phyloP scores from a whole-genome alignment of 768 basidiomycete species.

The Calocybe gangraenosa region DNA sequence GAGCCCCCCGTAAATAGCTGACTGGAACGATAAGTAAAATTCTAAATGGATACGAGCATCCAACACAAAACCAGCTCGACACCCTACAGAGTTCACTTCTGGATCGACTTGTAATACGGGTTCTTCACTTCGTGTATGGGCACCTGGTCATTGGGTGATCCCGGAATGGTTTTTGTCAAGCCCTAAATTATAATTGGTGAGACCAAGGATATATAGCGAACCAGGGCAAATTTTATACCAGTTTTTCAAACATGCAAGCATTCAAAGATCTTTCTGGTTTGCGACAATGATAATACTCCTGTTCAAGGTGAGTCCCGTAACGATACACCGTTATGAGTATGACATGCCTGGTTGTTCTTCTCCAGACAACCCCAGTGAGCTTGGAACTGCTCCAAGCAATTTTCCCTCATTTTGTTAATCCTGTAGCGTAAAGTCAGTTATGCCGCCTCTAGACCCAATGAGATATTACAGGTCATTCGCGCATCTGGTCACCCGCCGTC shows the following conservation, averaged over 20 bases:
- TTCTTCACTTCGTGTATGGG: slow-evolving; percentile 87
- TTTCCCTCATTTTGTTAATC: slow-evolving; percentile 89
- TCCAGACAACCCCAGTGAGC: slow-evolving; percentile 95
- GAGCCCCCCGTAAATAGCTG: too few species aligned
- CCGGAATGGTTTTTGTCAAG: slow-evolving; percentile 87
- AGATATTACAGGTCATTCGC: slow-evolving; percentile 76
- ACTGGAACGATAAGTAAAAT: background rate
- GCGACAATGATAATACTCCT: slow-evolving; percentile 91
- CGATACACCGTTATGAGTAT: slow-evolving; percentile 2
- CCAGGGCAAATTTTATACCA: slow-evolving; percentile 48
- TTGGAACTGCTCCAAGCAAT: slow-evolving; percentile 83
- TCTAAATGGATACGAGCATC: slow-evolving; percentile 15
- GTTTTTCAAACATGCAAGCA: slow-evolving; percentile 93
- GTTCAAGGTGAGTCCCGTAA: too few species aligned
- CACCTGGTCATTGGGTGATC: slow-evolving; percentile 72
- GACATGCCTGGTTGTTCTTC: slow-evolving; percentile 84
- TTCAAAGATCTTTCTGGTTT: slow-evolving; percentile 86
- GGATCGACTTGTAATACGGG: slow-evolving; percentile 78
- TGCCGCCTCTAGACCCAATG: background rate
- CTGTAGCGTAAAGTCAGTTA: slow-evolving; percentile 35
- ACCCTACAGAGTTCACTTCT: slow-evolving; percentile 52
- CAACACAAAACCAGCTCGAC: slow-evolving; percentile 3
- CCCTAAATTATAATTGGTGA: slow-evolving; percentile 47
- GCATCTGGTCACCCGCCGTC: slow-evolving; percentile 92
- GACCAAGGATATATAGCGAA: background rate